Base-by-base conservation (phyloP, 169 alveolate genomes). In the Eimeria mitis region DNA sequence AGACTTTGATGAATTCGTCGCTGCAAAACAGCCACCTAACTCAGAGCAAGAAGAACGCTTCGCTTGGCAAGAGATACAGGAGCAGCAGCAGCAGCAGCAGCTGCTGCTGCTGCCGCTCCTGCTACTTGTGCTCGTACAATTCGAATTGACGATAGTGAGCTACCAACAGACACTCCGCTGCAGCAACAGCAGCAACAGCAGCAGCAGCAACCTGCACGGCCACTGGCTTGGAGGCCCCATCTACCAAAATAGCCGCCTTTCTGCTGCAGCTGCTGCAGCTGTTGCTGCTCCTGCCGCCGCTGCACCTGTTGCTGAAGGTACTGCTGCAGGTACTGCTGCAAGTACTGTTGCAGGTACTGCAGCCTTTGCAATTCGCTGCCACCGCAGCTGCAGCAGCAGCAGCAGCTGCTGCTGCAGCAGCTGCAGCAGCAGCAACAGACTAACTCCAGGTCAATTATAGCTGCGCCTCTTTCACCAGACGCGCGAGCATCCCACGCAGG, bases 191-290 rank as follows among this genome's bases (percentile, higher is more conserved):
- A 49, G 56, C 88, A 76, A 63, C 54, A 81, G 63, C 89, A 52
- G 40, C 87, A 49, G 89, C 44, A 81, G 65, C 89, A 81, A 34
- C 71, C 49, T 81, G 89, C 89, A 56, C 49, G 78, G 61, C 91
- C 56, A 40, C 78, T 34, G 78, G 56, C 21, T 37, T 59, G 78
- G 70, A 61, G 42, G 91, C 91, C 63, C 63, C 59, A 84, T 28
- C 47, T 84, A 84, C 63, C 89, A 52, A 81, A 52, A 25, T 65
- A 81, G 44, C 78, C 79, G 70, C 14, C 47, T 5, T 37, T 78
- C 21, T 84, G 75, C 75, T 59, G 91, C 34, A 34, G 79, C 25
- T 84, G n/a, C 76, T 84, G 28, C 31, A 0, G 70, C 71, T 25
- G 73, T 49, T 52, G 73, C 70, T 23, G 34, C 73, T 31, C 28